A percentile compares a stretch with the other conserved stretches of the same genome.
Evolutionary conservation across 345 rosid genomes (phyloP).

Genomic region (Salix purpurea): DNA sequence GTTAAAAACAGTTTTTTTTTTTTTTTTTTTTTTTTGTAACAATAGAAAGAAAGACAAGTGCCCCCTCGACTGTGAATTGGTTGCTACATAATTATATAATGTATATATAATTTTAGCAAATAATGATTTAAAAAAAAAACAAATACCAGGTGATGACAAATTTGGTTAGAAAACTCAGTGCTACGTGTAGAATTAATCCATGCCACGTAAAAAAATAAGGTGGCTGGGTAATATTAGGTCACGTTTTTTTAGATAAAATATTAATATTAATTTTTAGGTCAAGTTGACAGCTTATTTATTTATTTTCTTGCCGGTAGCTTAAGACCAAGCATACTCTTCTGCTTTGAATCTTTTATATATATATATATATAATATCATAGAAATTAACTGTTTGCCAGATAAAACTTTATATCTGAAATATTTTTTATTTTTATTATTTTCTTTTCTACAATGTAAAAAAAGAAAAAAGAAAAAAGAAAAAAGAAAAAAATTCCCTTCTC

Average conservation of each 20-base stretch:
- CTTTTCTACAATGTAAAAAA: conserved; percentile 3
- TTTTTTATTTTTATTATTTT: not conserved
- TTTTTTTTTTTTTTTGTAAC: not conserved
- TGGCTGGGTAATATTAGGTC: not conserved
- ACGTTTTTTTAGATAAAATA: not conserved
- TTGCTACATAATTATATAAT: not conserved
- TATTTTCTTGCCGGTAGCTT: not conserved
- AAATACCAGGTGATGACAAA: not conserved
- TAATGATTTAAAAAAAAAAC: not conserved
- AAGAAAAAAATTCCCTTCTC: conserved; percentile 18
- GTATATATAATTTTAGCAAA: not conserved
- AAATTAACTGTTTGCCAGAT: conserved; percentile 10
- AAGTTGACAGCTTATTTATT: not conserved
- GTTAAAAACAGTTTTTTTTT: not conserved
- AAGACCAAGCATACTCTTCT: not conserved
- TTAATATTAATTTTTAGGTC: not conserved
- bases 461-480: not conserved
- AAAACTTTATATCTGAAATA: not conserved
- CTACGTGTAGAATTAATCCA: not conserved
- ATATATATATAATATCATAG: not conserved
- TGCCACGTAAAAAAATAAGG: not conserved
- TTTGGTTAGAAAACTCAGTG: not conserved
- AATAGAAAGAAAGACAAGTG: not conserved
- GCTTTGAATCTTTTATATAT: not conserved
- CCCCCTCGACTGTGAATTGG: not conserved